Conservation (phyloP, 2,329 filamentous ascomycete genomes). For the Diaporthe helianthi region DNA sequence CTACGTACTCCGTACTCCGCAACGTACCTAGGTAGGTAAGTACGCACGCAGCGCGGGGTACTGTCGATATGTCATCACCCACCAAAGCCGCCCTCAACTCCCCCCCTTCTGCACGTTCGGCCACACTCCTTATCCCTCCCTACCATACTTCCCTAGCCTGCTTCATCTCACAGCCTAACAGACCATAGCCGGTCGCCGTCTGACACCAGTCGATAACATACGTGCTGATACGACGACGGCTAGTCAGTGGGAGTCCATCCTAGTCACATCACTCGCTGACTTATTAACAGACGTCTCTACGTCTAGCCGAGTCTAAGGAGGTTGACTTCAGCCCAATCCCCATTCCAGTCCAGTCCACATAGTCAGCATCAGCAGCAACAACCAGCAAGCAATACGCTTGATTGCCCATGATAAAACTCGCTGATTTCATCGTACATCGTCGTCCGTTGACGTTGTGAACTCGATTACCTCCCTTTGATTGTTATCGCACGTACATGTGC, state of each 20-base stretch:
- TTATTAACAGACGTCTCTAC: not conserved
- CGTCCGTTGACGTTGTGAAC: conserved; percentile 7
- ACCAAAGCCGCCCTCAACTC: not conserved
- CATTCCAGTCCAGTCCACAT: conserved; percentile 1
- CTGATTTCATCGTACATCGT: not conserved
- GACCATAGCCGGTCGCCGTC: not conserved
- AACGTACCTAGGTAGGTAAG: too few species aligned
- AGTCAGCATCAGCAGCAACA: not conserved
- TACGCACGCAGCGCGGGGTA: conserved; percentile 21
- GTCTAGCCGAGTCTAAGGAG: not conserved
- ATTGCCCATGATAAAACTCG: conserved; percentile 25
- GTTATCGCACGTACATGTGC: conserved; percentile 32
- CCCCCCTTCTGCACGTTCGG: not conserved
- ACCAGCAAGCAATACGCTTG: not conserved
- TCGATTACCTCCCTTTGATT: not conserved
- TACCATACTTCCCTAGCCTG: conserved; percentile 22
- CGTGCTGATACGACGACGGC: not conserved
- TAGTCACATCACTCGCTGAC: not conserved
- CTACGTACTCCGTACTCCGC: too few species aligned
- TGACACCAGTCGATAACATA: not conserved
- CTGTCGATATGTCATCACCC: conserved; percentile 25
- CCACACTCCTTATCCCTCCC: not conserved
- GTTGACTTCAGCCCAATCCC: not conserved
- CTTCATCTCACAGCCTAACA: conserved; percentile 11
- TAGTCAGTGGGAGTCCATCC: not conserved